phyloP scores from a whole-genome alignment of 2,329 filamentous ascomycete species.

The Hansfordia pulvinata region DNA sequence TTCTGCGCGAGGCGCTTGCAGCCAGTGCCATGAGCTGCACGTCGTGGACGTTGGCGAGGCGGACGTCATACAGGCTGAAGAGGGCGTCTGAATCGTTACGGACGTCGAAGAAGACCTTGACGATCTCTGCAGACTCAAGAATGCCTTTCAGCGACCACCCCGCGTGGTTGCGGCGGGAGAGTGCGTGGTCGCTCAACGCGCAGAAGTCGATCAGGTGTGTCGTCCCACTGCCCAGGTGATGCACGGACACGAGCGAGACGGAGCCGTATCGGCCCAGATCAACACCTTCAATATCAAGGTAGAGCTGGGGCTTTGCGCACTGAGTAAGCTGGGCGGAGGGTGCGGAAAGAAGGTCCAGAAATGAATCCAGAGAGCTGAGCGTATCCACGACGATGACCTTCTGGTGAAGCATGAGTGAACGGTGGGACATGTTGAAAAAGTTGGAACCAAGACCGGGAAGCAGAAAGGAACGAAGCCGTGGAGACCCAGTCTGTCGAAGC shows the following conservation, averaged over 20 bases:
- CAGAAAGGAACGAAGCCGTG: too few species aligned
- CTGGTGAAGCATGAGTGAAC: too few species aligned
- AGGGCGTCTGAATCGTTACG: slow-evolving; percentile 44
- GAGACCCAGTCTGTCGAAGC: too few species aligned
- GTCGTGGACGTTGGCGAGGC: slow-evolving; percentile 30
- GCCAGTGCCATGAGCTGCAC: slow-evolving; percentile 46
- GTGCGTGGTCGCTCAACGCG: background rate
- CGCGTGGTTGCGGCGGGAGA: background rate
- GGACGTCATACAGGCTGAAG: slow-evolving; percentile 27
- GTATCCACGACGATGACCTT: too few species aligned
- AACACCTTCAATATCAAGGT: background rate
- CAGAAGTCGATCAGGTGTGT: background rate
- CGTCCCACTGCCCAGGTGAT: background rate
- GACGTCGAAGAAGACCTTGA: slow-evolving; percentile 44
- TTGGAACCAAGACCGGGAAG: too few species aligned
- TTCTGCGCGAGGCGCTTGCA: too few species aligned
- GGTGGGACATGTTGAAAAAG: too few species aligned
- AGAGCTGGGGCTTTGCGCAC: too few species aligned
- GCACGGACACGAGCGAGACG: background rate
- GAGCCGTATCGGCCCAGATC: background rate
- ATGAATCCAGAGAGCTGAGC: too few species aligned
- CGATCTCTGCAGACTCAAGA: slow-evolving; percentile 25
- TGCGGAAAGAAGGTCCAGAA: too few species aligned
- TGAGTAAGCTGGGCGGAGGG: too few species aligned
- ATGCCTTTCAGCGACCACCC: slow-evolving; percentile 20